These are phyloP conservation scores for Ostreobium quekettii DNA, from an alignment of 139 green algal species.

Conservation along the genomic window DNA sequence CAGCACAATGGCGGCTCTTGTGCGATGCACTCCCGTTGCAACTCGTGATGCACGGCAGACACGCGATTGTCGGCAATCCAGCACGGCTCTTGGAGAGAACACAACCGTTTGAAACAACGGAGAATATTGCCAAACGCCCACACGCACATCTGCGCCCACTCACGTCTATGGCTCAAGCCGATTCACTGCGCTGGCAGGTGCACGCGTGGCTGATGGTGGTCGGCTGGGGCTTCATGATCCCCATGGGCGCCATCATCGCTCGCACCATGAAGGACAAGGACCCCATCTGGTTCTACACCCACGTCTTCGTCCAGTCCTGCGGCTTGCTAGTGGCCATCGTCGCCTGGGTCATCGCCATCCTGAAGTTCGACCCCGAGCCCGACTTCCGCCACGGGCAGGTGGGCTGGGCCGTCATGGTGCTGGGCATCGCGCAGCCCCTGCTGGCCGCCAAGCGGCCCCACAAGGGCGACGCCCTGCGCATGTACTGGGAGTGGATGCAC, in stretches of 20 bases:
- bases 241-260: conserved; percentile 11
- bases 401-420: conserved; percentile 9
- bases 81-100: no score
- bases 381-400: neutral
- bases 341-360: conserved; percentile 3
- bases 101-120: no score
- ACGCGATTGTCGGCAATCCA: no score
- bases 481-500: conserved; percentile 3
- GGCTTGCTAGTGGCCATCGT: neutral
- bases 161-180: no score
- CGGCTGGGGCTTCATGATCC: conserved; percentile 9
- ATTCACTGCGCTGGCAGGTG: conserved; percentile 13
- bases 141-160: no score
- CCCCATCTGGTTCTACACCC: conserved; percentile 19
- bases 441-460: neutral
- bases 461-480: neutral
- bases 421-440: neutral
- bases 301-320: conserved; percentile 1
- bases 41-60: no score
- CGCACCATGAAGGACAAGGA: conserved; percentile 4
- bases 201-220: conserved; percentile 16
- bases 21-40: no score
- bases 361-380: conserved; percentile 4
- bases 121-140: no score
- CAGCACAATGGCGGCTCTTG: no score